These are phyloP conservation scores for Fusarium chaquense DNA, from an alignment of 2,329 filamentous ascomycete species.

Conservation along the genomic window DNA sequence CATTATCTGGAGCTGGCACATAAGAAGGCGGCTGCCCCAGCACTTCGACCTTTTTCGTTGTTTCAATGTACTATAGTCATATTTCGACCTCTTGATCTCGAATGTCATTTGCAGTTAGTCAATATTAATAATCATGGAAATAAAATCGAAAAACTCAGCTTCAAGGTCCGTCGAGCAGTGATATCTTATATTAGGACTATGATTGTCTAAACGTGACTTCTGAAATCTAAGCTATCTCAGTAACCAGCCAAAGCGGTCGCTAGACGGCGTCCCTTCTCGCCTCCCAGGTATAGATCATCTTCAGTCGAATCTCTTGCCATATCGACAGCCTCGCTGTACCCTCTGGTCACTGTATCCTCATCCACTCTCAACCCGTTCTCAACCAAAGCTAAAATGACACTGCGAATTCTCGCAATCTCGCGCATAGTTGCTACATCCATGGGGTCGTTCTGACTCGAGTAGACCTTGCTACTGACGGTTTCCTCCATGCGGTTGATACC, in stretches of 20 bases:
- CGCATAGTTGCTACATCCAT: slow-evolving; percentile 81
- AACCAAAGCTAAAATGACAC: slow-evolving; percentile 84
- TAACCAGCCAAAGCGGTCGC: slow-evolving; percentile 55
- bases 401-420: slow-evolving; percentile 87
- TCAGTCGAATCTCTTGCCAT: slow-evolving; percentile 72
- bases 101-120: background rate
- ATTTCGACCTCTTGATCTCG: background rate
- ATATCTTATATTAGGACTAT: slow-evolving; percentile 36
- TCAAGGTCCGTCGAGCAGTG: slow-evolving; percentile 17
- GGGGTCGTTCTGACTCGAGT: slow-evolving; percentile 93
- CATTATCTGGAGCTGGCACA: background rate
- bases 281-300: slow-evolving; percentile 71
- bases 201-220: background rate
- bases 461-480: slow-evolving; percentile 84
- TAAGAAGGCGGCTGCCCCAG: background rate
- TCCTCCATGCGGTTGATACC: slow-evolving; percentile 89
- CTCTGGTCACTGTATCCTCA: slow-evolving; percentile 85
- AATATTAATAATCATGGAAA: background rate
- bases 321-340: slow-evolving; percentile 85
- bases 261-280: slow-evolving; percentile 65
- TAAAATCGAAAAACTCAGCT: background rate
- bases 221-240: slow-evolving; percentile 24
- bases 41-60: background rate
- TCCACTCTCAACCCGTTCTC: slow-evolving; percentile 87
- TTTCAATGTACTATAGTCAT: slow-evolving; percentile 15